Evolutionary conservation across 768 basidiomycete genomes (phyloP).

Genomic region (Leucocoprinus birnbaumii): DNA sequence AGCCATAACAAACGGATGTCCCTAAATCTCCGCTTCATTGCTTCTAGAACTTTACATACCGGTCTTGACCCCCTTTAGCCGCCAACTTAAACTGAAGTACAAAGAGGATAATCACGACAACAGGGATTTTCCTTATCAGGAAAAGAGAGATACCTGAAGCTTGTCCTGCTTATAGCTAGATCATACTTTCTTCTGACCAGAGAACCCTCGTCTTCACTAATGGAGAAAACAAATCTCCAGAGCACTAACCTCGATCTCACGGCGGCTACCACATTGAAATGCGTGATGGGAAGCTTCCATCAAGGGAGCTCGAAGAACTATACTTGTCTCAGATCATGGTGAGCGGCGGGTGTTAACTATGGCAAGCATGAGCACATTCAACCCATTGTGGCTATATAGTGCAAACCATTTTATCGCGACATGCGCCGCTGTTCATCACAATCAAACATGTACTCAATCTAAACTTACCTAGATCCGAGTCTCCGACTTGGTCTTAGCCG

Average conservation of each 20-base stretch:
- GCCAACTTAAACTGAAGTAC: too few species aligned
- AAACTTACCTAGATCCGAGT: conserved; percentile 4
- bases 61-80: too few species aligned
- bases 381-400: background rate
- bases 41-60: too few species aligned
- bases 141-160: too few species aligned
- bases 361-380: background rate
- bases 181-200: background rate
- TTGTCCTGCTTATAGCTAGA: background rate
- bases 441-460: conserved; percentile 2
- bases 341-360: background rate
- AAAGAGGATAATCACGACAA: too few species aligned
- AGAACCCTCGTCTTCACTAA: background rate
- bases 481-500: background rate
- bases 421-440: background rate
- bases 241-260: background rate
- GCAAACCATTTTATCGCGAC: background rate
- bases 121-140: too few species aligned
- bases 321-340: background rate
- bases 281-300: background rate
- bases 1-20: too few species aligned
- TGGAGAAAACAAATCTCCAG: background rate
- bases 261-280: background rate
- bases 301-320: background rate
- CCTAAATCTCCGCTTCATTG: too few species aligned